These are phyloP conservation scores for Talaromyces sp. DNA, from an alignment of 2,329 filamentous ascomycete species.

Conservation along the genomic window DNA sequence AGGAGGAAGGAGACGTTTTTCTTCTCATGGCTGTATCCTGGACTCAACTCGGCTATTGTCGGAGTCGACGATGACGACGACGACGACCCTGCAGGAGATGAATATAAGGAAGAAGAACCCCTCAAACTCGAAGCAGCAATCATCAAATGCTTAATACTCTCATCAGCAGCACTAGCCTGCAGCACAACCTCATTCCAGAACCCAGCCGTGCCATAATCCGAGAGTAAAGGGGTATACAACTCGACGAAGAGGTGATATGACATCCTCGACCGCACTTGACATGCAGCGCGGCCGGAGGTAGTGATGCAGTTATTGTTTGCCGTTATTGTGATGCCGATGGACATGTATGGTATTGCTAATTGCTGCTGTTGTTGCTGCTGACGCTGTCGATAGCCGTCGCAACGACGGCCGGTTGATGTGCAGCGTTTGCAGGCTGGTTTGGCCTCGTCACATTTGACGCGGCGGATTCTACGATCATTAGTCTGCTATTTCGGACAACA, in stretches of 20 bases:
- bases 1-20: background rate
- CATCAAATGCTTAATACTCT: constrained; percentile 3
- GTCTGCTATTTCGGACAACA: background rate
- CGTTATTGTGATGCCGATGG: background rate
- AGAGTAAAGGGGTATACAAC: background rate
- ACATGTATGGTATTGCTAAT: background rate
- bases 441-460: background rate
- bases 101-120: background rate
- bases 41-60: background rate
- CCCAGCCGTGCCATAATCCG: background rate
- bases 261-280: background rate
- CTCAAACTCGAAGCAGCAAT: background rate
- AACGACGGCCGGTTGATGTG: background rate
- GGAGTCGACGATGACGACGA: background rate
- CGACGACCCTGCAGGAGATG: background rate
- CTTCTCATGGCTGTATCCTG: background rate
- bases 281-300: background rate
- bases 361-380: background rate
- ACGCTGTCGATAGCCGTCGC: background rate
- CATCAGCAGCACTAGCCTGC: background rate
- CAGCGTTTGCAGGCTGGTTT: background rate
- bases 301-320: background rate
- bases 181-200: background rate
- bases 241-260: background rate
- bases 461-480: background rate